Evolutionary conservation across 352 stramenopile genomes (phyloP).

Genomic region (Phytophthora niederhauseri): DNA sequence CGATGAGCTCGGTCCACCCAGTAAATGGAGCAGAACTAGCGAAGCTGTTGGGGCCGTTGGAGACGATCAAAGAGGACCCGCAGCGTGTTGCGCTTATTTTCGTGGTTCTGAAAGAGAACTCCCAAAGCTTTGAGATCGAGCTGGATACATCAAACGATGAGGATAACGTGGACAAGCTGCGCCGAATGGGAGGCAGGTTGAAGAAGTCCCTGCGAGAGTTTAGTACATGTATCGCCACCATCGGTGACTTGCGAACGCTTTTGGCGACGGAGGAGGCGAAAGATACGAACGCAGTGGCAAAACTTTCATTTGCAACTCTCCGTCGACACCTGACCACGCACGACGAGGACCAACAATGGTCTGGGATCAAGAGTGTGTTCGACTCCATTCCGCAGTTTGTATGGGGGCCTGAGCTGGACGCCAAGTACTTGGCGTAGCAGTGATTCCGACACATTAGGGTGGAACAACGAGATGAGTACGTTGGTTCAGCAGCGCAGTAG

Average conservation of each 20-base stretch:
- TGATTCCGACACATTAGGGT: not conserved
- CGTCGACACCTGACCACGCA: not conserved
- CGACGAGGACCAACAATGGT: not conserved
- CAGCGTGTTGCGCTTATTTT: not conserved
- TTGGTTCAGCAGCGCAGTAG: no score
- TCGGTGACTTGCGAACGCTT: not conserved
- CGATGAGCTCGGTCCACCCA: conserved; percentile 2
- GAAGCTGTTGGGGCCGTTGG: not conserved
- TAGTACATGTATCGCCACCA: not conserved
- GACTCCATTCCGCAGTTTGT: conserved; percentile 1
- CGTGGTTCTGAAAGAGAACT: not conserved
- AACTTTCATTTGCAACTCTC: not conserved
- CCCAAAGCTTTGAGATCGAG: not conserved
- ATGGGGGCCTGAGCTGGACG: not conserved
- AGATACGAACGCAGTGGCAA: not conserved
- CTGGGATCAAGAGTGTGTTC: not conserved
- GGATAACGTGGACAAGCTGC: not conserved
- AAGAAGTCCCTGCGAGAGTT: not conserved
- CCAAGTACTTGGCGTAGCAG: not conserved
- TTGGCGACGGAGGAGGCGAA: not conserved
- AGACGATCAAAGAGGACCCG: not conserved
- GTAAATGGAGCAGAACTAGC: conserved; percentile 7
- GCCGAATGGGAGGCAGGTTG: not conserved
- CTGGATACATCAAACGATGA: not conserved
- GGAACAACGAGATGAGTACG: no score